These are phyloP conservation scores for Ustilago shanxiensis DNA, from an alignment of 1,284 basidiomycete species.

Conservation along the genomic window DNA sequence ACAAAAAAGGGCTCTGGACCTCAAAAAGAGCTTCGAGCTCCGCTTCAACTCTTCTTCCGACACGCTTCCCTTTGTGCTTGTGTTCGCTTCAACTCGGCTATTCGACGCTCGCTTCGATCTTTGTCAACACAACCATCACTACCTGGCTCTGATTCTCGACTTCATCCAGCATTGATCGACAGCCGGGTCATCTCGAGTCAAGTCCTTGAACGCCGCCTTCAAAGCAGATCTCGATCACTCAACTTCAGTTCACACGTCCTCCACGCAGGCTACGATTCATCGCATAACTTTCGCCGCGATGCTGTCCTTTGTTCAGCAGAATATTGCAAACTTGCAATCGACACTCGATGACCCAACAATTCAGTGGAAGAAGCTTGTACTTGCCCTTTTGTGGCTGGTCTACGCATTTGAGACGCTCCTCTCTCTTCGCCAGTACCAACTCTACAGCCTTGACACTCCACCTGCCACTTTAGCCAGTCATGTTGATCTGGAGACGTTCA, in stretches of 20 bases:
- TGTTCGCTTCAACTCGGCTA: no score
- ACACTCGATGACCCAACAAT: constrained; percentile 72
- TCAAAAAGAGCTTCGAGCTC: no score
- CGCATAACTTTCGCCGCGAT: constrained; percentile 9
- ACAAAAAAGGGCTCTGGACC: no score
- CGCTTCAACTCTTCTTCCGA: no score
- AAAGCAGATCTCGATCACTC: not conserved
- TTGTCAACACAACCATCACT: no score
- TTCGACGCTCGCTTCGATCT: no score
- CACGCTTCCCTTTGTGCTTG: no score
- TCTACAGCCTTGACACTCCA: constrained; percentile 83
- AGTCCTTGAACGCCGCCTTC: not conserved
- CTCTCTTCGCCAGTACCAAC: constrained; percentile 85
- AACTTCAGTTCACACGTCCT: no score
- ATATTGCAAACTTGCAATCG: constrained; percentile 38
- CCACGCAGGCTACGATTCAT: not conserved
- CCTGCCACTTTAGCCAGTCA: constrained; percentile 81
- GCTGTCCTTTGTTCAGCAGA: constrained; percentile 39
- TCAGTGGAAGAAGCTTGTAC: constrained; percentile 80
- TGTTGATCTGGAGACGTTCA: constrained; percentile 81
- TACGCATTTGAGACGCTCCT: constrained; percentile 86
- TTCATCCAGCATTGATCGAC: no score
- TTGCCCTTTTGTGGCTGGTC: constrained; percentile 82
- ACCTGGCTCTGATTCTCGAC: no score
- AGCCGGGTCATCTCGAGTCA: not conserved